Base-by-base conservation (phyloP, 805 yeast genomes). In the Ogataea siamensis region DNA sequence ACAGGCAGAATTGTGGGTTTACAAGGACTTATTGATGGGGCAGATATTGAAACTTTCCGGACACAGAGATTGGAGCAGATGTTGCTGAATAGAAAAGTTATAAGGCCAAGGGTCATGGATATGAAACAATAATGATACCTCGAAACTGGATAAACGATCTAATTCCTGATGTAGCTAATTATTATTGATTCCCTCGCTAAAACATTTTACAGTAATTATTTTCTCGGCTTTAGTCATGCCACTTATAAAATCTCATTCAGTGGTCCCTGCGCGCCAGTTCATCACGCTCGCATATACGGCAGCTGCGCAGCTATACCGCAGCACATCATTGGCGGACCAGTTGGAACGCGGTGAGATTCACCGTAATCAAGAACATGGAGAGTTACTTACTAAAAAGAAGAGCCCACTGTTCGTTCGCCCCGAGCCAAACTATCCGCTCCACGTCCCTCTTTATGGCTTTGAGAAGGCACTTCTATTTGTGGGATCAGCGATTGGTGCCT, bases 401-500 rank as follows among this genome's bases (percentile, higher is more conserved):
- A 58, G 51, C 25, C 61, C 59, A 13, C 50, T 48, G 32, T 70
- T 73, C 47, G 43, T 51, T 24, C 57, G 81, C 39, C 59, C 64
- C 1, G 55, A 48, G 22, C 73, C 76, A 1, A 65, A 70, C 27
- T 87, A 82, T 60, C 82, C 82, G 2, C 87, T 86, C 2, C 95
- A 88, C 57, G 80, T 91, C 8, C 94, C 95, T 2, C 66, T 89
- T 34, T 74, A 76, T 47, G 42, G 56, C 1, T 55, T 74, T 37
- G 97, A 91, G 55, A 74, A 83, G 43, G 50, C 69, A 2, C 58
- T 83, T 25, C 64, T 93, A 63, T 77, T 86, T 46, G 61, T 70
- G 0, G 81, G 87, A 1, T 83, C 95, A 3, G 87, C 94, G 2
- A 54, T 85, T 13, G 91, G 89, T 16, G 83, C 96, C 0, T 79